These are phyloP conservation scores for Colletotrichum graminicola DNA, from an alignment of 2,329 filamentous ascomycete genomes.

Conservation along the genomic window DNA sequence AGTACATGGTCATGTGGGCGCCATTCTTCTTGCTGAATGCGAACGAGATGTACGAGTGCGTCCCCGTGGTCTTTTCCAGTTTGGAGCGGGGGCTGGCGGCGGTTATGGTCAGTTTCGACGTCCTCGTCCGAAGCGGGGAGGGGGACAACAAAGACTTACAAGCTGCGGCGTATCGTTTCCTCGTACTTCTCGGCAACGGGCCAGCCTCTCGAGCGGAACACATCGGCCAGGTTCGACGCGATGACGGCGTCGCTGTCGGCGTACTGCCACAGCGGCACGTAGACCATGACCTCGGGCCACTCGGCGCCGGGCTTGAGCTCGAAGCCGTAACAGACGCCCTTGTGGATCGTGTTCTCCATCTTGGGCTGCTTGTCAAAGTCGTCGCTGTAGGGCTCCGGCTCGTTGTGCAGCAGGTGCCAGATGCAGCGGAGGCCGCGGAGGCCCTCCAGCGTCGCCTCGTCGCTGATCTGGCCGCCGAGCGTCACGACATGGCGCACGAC, in stretches of 20 bases:
- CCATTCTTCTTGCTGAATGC: constrained; percentile 43
- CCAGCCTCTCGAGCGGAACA: constrained; percentile 38
- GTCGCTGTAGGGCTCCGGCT: constrained; percentile 39
- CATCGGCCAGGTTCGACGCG: constrained; percentile 36
- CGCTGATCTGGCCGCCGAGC: constrained; percentile 43
- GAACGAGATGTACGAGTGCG: constrained; percentile 44
- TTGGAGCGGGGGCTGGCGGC: constrained; percentile 35
- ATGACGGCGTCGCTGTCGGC: constrained; percentile 40
- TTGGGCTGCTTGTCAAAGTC: constrained; percentile 39
- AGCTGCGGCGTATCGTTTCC: constrained; percentile 30
- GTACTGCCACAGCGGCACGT: constrained; percentile 47
- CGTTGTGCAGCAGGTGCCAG: constrained; percentile 47
- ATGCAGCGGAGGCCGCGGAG: constrained; percentile 44
- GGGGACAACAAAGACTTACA: constrained; percentile 31
- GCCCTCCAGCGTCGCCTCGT: constrained; percentile 44
- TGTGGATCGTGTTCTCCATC: constrained; percentile 35
- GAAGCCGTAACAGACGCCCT: constrained; percentile 47
- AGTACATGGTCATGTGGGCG: constrained; percentile 44
- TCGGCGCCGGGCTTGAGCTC: constrained; percentile 45
- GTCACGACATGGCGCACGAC: constrained; percentile 46
- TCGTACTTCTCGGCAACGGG: constrained; percentile 39
- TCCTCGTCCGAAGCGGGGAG: not conserved
- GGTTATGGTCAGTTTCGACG: constrained; percentile 7
- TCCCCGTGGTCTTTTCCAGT: constrained; percentile 19
- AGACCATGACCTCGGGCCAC: constrained; percentile 46